Percentiles rank a stretch among this genome's conserved stretches.
Conservation (phyloP, 495 filamentous ascomycete genomes). For the Neurospora sp. region DNA sequence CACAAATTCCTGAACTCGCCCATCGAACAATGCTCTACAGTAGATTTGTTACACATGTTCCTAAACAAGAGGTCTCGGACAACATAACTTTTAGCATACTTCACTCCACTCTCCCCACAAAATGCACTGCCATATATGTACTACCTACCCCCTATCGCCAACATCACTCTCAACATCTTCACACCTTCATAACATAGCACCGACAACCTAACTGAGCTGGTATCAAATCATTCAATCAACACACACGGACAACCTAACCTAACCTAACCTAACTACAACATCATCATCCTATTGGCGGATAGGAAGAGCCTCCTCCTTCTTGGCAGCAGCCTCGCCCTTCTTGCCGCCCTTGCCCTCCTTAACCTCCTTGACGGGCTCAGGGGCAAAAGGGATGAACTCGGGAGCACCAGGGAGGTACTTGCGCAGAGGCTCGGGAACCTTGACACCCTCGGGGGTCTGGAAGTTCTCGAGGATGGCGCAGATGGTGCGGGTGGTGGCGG, state of each 20-base stretch:
- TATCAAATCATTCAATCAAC: not conserved
- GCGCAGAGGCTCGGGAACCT: conserved; percentile 74
- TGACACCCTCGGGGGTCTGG: conserved; percentile 70
- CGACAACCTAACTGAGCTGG: not conserved
- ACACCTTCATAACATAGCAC: not conserved
- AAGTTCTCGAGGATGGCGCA: conserved; percentile 97
- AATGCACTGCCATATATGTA: not conserved
- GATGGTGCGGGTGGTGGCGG: conserved; percentile 85
- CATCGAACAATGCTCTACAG: not conserved
- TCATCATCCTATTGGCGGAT: conserved; percentile 8
- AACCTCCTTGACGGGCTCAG: conserved; percentile 22
- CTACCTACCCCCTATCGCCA: not conserved
- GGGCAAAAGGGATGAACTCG: conserved; percentile 79
- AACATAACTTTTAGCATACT: not conserved
- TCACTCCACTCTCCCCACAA: not conserved
- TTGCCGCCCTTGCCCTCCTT: conserved; percentile 6
- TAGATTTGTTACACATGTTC: not conserved
- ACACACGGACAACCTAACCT: not conserved
- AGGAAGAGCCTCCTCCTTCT: conserved; percentile 27
- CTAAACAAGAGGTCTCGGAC: not conserved
- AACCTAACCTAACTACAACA: not conserved
- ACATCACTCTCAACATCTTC: not conserved
- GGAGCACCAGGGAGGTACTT: conserved; percentile 84
- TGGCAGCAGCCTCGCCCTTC: conserved; percentile 18
- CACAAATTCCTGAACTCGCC: not conserved